phyloP scores from a whole-genome alignment of 2,329 filamentous ascomycete species.

The Claviceps sp. region DNA sequence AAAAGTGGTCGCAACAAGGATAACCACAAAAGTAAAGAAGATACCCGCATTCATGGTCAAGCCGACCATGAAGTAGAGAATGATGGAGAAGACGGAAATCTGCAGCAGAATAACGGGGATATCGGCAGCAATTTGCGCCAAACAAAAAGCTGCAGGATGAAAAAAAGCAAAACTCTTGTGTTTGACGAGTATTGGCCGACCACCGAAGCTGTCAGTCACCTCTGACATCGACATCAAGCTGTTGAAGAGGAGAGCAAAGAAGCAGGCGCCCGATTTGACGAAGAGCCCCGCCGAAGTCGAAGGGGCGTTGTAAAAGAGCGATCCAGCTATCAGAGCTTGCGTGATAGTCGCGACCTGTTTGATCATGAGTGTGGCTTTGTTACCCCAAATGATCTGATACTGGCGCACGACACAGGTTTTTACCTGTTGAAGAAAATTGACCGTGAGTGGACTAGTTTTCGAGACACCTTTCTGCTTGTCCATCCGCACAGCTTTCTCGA shows the following conservation, averaged over 20 bases:
- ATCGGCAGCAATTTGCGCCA: constrained; percentile 41
- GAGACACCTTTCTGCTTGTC: constrained; percentile 43
- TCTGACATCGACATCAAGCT: constrained; percentile 51
- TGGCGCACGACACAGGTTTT: constrained; percentile 43
- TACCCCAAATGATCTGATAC: constrained; percentile 52
- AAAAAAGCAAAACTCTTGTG: constrained; percentile 44
- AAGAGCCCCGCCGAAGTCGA: constrained; percentile 46
- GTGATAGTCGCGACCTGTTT: constrained; percentile 44
- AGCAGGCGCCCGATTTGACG: constrained; percentile 48
- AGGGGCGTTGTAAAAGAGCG: constrained; percentile 53
- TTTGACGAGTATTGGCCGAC: constrained; percentile 44
- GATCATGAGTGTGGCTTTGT: constrained; percentile 49
- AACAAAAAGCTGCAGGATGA: constrained; percentile 45
- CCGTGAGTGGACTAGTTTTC: constrained; percentile 41
- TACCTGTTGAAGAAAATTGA: constrained; percentile 41
- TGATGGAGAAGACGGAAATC: constrained; percentile 40
- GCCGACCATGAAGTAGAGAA: constrained; percentile 52
- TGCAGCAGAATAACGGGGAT: constrained; percentile 45
- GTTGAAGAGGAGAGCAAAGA: constrained; percentile 51
- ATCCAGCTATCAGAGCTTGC: constrained; percentile 50
- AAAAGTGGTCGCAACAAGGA: constrained; percentile 37
- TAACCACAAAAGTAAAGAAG: constrained; percentile 50
- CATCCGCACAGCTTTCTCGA: constrained; percentile 34
- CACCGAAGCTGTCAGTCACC: constrained; percentile 48
- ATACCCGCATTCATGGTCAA: constrained; percentile 34